Conservation (phyloP, 2,329 filamentous ascomycete genomes). For the Harringtonia lauricola region DNA sequence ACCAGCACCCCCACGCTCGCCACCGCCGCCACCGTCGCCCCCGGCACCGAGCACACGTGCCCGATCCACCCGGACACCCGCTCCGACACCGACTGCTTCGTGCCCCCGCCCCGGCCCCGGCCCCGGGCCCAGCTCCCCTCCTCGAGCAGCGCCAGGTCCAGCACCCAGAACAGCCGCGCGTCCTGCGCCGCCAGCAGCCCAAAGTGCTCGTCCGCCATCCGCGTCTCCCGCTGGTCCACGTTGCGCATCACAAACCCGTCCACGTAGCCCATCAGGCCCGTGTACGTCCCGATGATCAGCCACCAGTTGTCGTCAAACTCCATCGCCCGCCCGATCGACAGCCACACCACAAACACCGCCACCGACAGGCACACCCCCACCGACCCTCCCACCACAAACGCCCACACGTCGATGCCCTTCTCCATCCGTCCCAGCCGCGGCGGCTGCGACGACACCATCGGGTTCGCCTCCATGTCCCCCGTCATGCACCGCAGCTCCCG, state of each 20-base stretch:
- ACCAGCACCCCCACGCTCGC: slow-evolving; percentile 12
- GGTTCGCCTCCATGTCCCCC: slow-evolving; percentile 21
- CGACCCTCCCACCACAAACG: slow-evolving; percentile 29
- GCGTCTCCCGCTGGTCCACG: slow-evolving; percentile 21
- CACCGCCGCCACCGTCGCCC: slow-evolving; percentile 13
- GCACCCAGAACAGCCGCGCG: slow-evolving; percentile 10
- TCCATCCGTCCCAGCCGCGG: slow-evolving; percentile 22
- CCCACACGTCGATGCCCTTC: slow-evolving; percentile 28
- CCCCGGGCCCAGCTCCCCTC: neutral
- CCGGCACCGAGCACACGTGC: slow-evolving; percentile 10
- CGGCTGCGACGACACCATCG: slow-evolving; percentile 19
- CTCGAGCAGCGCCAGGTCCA: slow-evolving; percentile 12
- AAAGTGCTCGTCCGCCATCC: slow-evolving; percentile 15
- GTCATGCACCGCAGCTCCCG: slow-evolving; percentile 21
- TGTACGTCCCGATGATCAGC: slow-evolving; percentile 35
- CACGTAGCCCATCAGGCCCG: slow-evolving; percentile 31
- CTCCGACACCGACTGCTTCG: slow-evolving; percentile 8
- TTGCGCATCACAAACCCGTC: slow-evolving; percentile 35
- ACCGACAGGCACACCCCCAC: slow-evolving; percentile 26
- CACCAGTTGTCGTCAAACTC: slow-evolving; percentile 32
- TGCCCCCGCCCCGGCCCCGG: neutral
- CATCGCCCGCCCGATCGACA: slow-evolving; percentile 25
- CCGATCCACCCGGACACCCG: slow-evolving; percentile 15
- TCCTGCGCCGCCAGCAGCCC: slow-evolving; percentile 12
- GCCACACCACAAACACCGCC: slow-evolving; percentile 24